These are phyloP conservation scores for Staphylotrichum tortipilum DNA, from an alignment of 495 filamentous ascomycete species.

Conservation along the genomic window DNA sequence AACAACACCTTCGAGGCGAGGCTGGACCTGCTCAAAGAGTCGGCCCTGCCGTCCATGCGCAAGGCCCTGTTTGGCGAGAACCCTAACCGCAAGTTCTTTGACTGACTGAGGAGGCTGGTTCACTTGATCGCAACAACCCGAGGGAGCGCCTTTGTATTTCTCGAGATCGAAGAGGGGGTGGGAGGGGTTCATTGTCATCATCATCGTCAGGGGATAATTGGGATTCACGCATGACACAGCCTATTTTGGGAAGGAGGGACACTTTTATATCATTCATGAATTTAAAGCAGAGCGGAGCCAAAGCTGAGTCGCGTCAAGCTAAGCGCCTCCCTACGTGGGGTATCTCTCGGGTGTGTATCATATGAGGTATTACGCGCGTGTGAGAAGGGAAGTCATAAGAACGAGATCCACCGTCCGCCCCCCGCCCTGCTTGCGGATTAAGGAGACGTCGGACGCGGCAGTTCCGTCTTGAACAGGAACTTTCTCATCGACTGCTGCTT, in stretches of 20 bases:
- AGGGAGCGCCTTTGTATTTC: no score
- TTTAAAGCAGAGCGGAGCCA: slow-evolving; percentile 1
- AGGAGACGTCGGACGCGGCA: background rate
- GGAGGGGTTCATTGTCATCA: background rate
- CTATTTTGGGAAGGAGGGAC: slow-evolving; percentile 5
- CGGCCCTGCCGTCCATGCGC: slow-evolving; percentile 76
- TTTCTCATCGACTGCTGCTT: slow-evolving; percentile 38
- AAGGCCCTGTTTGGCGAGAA: slow-evolving; percentile 85
- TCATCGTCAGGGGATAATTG: background rate
- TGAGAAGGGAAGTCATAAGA: background rate
- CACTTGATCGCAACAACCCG: no score
- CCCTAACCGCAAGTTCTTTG: slow-evolving; percentile 84
- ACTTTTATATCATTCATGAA: slow-evolving; percentile 6
- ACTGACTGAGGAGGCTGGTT: slow-evolving; percentile 55
- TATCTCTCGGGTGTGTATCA: slow-evolving; percentile 22
- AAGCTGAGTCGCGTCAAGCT: slow-evolving; percentile 3
- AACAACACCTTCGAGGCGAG: slow-evolving; percentile 97
- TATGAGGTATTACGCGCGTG: slow-evolving; percentile 6
- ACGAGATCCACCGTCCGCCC: background rate
- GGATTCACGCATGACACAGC: background rate
- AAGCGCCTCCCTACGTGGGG: background rate
- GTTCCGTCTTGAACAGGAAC: slow-evolving; percentile 30
- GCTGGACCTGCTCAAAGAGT: slow-evolving; percentile 71
- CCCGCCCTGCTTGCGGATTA: no score
- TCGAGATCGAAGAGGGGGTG: no score